These are phyloP conservation scores for Globisporangium alternatum DNA, from an alignment of 352 stramenopile species.

Conservation along the genomic window DNA sequence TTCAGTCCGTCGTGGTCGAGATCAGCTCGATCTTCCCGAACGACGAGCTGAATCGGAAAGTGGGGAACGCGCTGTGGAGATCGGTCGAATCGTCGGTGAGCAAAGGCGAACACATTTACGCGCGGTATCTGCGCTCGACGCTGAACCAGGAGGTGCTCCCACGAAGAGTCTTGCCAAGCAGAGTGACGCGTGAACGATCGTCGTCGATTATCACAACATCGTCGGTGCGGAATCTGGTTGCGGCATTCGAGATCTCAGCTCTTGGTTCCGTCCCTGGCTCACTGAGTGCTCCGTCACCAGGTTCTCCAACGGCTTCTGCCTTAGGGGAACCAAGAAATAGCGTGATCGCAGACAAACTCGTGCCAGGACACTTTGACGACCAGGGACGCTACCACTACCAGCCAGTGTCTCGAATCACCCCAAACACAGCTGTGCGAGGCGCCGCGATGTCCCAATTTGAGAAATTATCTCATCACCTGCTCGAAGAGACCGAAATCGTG, in stretches of 20 bases:
- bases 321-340: not conserved
- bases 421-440: not conserved
- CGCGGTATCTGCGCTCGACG: constrained; percentile 66
- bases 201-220: constrained; percentile 15
- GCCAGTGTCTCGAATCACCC: not conserved
- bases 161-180: not conserved
- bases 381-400: constrained; percentile 15
- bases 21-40: constrained; percentile 77
- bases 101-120: constrained; percentile 68
- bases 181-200: constrained; percentile 3
- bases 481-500: constrained; percentile 74
- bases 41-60: constrained; percentile 51
- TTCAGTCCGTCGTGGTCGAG: constrained; percentile 62
- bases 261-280: constrained; percentile 16
- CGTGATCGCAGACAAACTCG: not conserved
- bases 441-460: constrained; percentile 48
- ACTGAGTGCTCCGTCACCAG: not conserved
- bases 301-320: not conserved
- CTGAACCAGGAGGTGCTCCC: constrained; percentile 42
- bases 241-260: constrained; percentile 24
- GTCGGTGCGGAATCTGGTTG: constrained; percentile 24
- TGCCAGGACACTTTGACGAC: constrained; percentile 12
- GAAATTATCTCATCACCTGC: constrained; percentile 64
- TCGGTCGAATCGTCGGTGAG: constrained; percentile 48
- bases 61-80: constrained; percentile 53